phyloP scores from a whole-genome alignment of 208 protist genomes.

The Trypanosoma boissoni region DNA sequence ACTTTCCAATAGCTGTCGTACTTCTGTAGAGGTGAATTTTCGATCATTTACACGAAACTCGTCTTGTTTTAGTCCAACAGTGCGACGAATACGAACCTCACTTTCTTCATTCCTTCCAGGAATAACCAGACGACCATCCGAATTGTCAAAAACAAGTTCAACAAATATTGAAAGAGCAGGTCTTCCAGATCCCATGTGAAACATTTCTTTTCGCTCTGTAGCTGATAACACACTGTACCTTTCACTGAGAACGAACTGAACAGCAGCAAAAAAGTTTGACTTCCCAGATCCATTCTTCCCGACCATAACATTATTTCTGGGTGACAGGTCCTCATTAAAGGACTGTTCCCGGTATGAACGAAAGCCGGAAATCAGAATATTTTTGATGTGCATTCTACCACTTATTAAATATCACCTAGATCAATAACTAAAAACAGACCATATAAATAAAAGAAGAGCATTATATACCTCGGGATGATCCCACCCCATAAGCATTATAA shows the following conservation, averaged over 20 bases:
- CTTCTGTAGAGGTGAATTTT: slow-evolving; percentile 87
- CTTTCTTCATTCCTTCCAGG: slow-evolving; percentile 76
- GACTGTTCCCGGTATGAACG: slow-evolving; percentile 91
- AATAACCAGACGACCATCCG: slow-evolving; percentile 94
- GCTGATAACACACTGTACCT: slow-evolving; percentile 80
- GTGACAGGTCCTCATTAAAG: slow-evolving; percentile 77
- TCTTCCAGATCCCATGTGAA: slow-evolving; percentile 92
- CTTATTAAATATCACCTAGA: too few species aligned
- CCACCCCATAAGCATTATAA: too few species aligned
- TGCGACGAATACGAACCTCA: slow-evolving; percentile 95
- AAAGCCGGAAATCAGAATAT: slow-evolving; percentile 91
- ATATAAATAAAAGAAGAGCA: too few species aligned
- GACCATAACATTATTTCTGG: slow-evolving; percentile 86
- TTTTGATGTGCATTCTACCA: slow-evolving; percentile 90
- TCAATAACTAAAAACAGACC: too few species aligned
- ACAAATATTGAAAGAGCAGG: slow-evolving; percentile 95
- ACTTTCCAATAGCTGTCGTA: slow-evolving; percentile 97
- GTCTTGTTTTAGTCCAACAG: slow-evolving; percentile 98
- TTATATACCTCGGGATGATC: too few species aligned
- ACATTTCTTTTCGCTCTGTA: slow-evolving; percentile 92
- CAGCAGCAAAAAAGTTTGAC: slow-evolving; percentile 97
- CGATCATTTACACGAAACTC: slow-evolving; percentile 98
- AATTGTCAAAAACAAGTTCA: slow-evolving; percentile 99
- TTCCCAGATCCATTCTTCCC: slow-evolving; percentile 98
- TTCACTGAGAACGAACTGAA: slow-evolving; percentile 97